These are phyloP conservation scores for Collybia nuda DNA, from an alignment of 768 basidiomycete species.

Conservation along the genomic window DNA sequence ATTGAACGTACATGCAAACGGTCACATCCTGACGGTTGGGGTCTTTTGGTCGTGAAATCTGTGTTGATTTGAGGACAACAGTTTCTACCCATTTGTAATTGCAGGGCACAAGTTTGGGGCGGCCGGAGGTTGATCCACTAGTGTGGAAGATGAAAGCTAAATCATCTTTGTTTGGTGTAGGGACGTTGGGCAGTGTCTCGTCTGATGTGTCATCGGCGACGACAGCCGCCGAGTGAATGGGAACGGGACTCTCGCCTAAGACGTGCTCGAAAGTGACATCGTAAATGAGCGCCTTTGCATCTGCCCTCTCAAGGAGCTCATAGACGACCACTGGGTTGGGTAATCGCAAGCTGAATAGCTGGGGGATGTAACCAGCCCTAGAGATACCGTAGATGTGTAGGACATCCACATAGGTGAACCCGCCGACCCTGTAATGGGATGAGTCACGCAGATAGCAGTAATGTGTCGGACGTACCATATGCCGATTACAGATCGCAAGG, in stretches of 20 bases:
- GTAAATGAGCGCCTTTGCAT: slow-evolving; percentile 57
- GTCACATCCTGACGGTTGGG: slow-evolving; percentile 51
- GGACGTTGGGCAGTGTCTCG: slow-evolving; percentile 38
- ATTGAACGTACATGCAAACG: slow-evolving; percentile 52
- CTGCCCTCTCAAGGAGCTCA: slow-evolving; percentile 54
- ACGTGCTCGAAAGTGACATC: slow-evolving; percentile 44
- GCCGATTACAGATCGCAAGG: slow-evolving; percentile 54
- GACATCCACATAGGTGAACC: slow-evolving; percentile 60
- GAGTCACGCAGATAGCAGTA: slow-evolving; percentile 1
- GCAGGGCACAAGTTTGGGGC: slow-evolving; percentile 64
- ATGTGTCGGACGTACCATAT: slow-evolving; percentile 46
- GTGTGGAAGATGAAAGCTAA: slow-evolving; percentile 62
- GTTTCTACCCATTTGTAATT: slow-evolving; percentile 53
- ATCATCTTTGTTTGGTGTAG: slow-evolving; percentile 23
- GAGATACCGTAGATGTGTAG: slow-evolving; percentile 64
- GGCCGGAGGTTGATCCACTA: slow-evolving; percentile 65
- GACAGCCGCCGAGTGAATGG: slow-evolving; percentile 33
- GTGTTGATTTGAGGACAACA: slow-evolving; percentile 45
- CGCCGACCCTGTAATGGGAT: slow-evolving; percentile 49
- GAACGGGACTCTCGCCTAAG: slow-evolving; percentile 38
- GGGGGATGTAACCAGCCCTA: slow-evolving; percentile 67
- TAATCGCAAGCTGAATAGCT: slow-evolving; percentile 61
- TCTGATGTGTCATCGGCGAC: slow-evolving; percentile 26
- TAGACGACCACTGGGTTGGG: slow-evolving; percentile 59
- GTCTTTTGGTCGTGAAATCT: slow-evolving; percentile 39